Conservation (phyloP, 164 flowering plant genomes). For the Protea cynaroides region DNA sequence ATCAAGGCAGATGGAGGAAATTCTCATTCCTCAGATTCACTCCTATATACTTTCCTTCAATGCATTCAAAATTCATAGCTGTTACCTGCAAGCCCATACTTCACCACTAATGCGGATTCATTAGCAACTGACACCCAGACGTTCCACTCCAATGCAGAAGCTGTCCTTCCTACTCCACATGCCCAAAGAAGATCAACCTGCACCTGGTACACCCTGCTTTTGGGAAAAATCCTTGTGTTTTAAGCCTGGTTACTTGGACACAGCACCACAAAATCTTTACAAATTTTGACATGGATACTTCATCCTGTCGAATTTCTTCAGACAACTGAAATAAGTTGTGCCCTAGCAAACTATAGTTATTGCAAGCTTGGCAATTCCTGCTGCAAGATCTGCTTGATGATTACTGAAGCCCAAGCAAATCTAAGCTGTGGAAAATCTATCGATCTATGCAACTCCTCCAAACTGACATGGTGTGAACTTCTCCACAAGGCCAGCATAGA, state of each 20-base stretch:
- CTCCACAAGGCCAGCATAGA: conserved; percentile 53
- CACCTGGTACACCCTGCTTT: conserved; percentile 87
- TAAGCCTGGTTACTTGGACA: conserved; percentile 60
- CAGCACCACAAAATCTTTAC: conserved; percentile 52
- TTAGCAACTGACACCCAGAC: conserved; percentile 94
- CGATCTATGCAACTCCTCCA: conserved; percentile 90
- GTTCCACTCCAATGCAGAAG: conserved; percentile 50
- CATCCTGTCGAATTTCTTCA: conserved; percentile 75
- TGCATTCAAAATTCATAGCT: neutral
- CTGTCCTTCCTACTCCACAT: conserved; percentile 49
- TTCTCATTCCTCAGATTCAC: too few relatives aligned
- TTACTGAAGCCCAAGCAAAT: conserved; percentile 65
- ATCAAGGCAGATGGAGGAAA: too few relatives aligned
- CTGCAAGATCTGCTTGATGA: conserved; percentile 94
- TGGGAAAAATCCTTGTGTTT: conserved; percentile 66
- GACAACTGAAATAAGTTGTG: conserved; percentile 81
- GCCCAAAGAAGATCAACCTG: conserved; percentile 84
- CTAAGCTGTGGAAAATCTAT: conserved; percentile 73
- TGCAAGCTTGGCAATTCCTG: conserved; percentile 89
- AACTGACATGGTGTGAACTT: conserved; percentile 60
- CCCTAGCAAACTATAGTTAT: conserved; percentile 80
- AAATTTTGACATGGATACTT: conserved; percentile 52
- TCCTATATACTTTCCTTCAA: neutral
- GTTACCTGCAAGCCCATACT: conserved; percentile 77
- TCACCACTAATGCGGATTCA: conserved; percentile 94